These are phyloP conservation scores for Annulohypoxylon truncatum DNA, from an alignment of 2,329 filamentous ascomycete genomes.

Conservation along the genomic window DNA sequence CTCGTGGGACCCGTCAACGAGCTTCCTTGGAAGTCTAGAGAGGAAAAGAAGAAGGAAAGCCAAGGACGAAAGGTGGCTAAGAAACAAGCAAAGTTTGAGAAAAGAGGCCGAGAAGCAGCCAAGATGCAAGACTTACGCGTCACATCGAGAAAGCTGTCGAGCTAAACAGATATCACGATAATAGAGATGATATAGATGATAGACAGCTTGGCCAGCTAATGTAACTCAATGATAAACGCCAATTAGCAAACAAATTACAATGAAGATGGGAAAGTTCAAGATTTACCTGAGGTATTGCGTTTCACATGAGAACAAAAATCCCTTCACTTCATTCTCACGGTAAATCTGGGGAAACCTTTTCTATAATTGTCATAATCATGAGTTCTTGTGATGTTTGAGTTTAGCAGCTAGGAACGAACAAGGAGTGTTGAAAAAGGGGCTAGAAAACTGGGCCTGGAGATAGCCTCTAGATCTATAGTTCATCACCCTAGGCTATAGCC, in stretches of 20 bases:
- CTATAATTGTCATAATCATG: neutral
- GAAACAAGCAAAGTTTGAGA: neutral
- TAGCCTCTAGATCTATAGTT: conserved; percentile 1
- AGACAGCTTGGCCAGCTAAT: neutral
- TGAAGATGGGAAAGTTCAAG: neutral
- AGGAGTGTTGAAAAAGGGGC: neutral
- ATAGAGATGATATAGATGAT: neutral
- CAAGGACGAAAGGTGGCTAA: conserved; percentile 1
- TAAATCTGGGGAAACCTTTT: neutral
- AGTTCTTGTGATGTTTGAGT: neutral
- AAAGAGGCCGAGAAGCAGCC: neutral
- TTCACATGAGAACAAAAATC: neutral
- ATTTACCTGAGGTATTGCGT: neutral
- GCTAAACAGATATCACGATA: neutral
- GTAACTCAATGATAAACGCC: neutral
- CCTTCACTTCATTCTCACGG: neutral
- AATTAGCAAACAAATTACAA: neutral
- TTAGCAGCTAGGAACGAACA: neutral
- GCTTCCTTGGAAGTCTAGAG: conserved; percentile 48
- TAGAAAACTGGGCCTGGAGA: neutral
- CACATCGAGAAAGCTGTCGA: neutral
- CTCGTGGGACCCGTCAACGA: conserved; percentile 54
- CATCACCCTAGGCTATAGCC: neutral
- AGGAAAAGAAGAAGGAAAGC: conserved; percentile 51
- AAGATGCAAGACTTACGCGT: neutral